These are phyloP conservation scores for Sporodiniella umbellata DNA, from an alignment of 371 early-diverging fungal genomes.

Conservation along the genomic window DNA sequence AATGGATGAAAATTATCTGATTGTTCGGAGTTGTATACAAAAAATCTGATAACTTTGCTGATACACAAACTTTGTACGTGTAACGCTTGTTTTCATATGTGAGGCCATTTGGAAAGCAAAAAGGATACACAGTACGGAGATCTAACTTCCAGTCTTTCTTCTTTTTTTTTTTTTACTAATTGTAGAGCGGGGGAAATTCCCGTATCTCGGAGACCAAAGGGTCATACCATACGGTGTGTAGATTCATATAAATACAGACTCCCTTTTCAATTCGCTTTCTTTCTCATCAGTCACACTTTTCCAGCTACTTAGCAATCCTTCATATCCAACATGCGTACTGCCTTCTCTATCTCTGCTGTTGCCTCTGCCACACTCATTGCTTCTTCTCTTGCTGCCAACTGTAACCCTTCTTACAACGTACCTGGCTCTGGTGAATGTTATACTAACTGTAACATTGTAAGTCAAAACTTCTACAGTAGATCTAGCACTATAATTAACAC, in stretches of 20 bases:
- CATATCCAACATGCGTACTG: constrained; percentile 7
- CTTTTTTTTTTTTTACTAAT: too few relatives aligned
- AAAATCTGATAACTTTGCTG: constrained; percentile 1
- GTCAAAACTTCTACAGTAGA: background rate
- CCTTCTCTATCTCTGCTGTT: constrained; percentile 12
- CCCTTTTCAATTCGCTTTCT: too few relatives aligned
- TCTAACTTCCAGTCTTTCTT: background rate
- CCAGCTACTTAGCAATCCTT: background rate
- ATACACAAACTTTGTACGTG: background rate
- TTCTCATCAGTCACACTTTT: background rate
- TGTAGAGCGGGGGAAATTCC: too few relatives aligned
- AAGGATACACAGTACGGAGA: background rate
- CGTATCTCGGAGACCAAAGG: too few relatives aligned
- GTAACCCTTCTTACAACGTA: constrained; percentile 25
- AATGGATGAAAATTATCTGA: background rate
- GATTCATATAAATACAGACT: too few relatives aligned
- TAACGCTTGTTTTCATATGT: background rate
- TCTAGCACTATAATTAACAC: background rate
- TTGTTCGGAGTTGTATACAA: background rate
- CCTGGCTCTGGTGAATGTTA: constrained; percentile 15
- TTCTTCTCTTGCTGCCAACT: constrained; percentile 17
- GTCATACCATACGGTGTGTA: too few relatives aligned
- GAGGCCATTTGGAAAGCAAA: background rate
- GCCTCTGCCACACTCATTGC: constrained; percentile 9
- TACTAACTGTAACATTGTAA: constrained; percentile 23